A percentile compares a stretch with the other conserved stretches of the same genome.
These are phyloP conservation scores for Kwoniella newhampshirensis DNA, from an alignment of 768 basidiomycete genomes.

Conservation along the genomic window DNA sequence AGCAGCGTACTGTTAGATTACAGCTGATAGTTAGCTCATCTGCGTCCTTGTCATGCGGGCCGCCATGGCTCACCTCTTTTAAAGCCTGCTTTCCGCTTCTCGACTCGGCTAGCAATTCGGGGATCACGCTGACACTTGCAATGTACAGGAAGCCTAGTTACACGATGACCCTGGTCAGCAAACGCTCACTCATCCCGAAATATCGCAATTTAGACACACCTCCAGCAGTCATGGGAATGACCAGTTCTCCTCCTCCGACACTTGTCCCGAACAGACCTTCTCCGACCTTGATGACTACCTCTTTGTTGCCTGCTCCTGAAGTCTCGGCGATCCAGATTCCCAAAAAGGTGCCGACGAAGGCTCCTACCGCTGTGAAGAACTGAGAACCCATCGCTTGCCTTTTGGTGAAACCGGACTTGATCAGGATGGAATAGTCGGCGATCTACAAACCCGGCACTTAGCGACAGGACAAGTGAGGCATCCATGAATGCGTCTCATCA, in stretches of 20 bases:
- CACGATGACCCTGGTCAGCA: constrained; percentile 8
- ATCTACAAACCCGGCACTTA: constrained; percentile 62
- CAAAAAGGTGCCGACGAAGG: constrained; percentile 67
- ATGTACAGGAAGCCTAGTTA: constrained; percentile 78
- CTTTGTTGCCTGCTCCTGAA: constrained; percentile 35
- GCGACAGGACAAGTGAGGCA: background rate
- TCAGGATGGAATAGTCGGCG: constrained; percentile 91
- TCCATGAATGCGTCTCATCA: background rate
- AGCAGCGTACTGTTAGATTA: constrained; percentile 69
- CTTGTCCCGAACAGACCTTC: constrained; percentile 81
- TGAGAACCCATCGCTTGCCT: constrained; percentile 89
- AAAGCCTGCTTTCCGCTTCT: constrained; percentile 84
- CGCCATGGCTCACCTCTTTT: constrained; percentile 66
- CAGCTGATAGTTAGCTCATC: constrained; percentile 27
- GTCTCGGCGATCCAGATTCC: constrained; percentile 48
- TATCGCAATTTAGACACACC: constrained; percentile 32
- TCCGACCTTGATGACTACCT: constrained; percentile 68
- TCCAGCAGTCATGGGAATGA: constrained; percentile 57
- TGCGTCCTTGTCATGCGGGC: background rate
- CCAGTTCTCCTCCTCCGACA: constrained; percentile 73
- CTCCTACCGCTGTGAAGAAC: constrained; percentile 85
- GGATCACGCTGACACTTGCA: constrained; percentile 85
- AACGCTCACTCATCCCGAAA: constrained; percentile 8
- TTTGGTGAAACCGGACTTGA: constrained; percentile 82
- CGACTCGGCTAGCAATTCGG: constrained; percentile 82